Conservation (phyloP, 768 basidiomycete species). For the Omphalotus guepiniiformis region DNA sequence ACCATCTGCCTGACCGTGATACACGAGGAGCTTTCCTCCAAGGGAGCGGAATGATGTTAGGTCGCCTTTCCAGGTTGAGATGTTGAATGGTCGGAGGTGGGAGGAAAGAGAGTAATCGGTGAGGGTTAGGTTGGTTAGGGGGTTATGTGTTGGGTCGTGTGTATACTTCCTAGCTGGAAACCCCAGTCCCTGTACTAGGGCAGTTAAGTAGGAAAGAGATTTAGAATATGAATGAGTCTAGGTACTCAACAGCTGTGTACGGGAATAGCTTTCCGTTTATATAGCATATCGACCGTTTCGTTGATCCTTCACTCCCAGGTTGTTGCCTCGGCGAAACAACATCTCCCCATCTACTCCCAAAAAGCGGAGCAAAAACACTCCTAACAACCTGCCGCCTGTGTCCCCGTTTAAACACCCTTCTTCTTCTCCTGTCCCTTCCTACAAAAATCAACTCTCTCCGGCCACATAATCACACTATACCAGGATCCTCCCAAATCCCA, state of each 20-base stretch:
- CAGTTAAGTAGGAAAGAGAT: not conserved
- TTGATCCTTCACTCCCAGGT: conserved; percentile 10
- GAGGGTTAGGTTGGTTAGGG: conserved; percentile 2
- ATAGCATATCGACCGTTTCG: conserved; percentile 1
- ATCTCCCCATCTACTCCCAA: conserved; percentile 7
- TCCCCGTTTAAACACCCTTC: conserved; percentile 10
- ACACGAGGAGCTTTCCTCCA: conserved; percentile 18
- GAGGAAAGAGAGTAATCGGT: not conserved
- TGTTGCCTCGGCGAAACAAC: conserved; percentile 13
- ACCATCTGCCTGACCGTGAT: conserved; percentile 15
- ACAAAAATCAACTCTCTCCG: conserved; percentile 15
- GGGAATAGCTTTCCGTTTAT: conserved; percentile 1
- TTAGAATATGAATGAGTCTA: too few relatives aligned
- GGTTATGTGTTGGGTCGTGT: conserved; percentile 3
- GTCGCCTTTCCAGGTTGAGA: conserved; percentile 12
- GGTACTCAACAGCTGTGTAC: conserved; percentile 7
- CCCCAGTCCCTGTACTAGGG: conserved; percentile 4
- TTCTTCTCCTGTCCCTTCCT: not conserved
- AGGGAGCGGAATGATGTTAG: conserved; percentile 12
- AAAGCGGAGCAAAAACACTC: conserved; percentile 12
- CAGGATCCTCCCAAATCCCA: conserved; percentile 19
- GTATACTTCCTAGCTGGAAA: conserved; percentile 4
- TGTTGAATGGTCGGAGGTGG: conserved; percentile 3
- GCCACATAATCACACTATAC: conserved; percentile 16
- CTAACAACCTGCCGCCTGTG: conserved; percentile 13